Percentiles rank a stretch among this genome's conserved stretches.
Conservation (phyloP, 139 green algal species). For the Yamagishiella unicocca region DNA sequence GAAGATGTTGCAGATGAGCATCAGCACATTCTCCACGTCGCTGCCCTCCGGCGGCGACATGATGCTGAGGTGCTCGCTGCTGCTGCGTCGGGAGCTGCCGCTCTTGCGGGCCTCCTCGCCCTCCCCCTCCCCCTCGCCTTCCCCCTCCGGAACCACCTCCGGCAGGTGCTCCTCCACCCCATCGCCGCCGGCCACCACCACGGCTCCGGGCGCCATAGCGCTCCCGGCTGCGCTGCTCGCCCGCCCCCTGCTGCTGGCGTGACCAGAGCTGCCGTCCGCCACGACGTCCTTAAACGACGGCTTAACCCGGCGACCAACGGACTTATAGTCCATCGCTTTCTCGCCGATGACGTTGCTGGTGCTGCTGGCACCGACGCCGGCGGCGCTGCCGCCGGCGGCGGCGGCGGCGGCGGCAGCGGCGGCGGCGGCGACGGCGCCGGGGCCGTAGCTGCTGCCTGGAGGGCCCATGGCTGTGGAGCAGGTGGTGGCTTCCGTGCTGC, state of each 20-base stretch:
- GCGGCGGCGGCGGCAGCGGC: background rate
- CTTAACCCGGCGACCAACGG: background rate
- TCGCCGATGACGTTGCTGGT: background rate
- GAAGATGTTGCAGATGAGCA: constrained; percentile 52
- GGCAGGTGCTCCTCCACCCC: too few species aligned
- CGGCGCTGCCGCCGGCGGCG: background rate
- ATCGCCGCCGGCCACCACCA: background rate
- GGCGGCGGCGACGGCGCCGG: background rate
- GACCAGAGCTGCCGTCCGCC: background rate
- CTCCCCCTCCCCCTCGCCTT: background rate
- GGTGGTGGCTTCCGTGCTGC: background rate
- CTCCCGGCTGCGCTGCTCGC: background rate
- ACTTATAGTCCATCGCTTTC: background rate
- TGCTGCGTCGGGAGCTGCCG: constrained; percentile 18
- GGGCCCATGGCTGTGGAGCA: too few species aligned
- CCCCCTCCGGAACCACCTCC: constrained; percentile 19
- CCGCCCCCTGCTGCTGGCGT: background rate
- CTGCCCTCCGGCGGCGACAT: constrained; percentile 42
- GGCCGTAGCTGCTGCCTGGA: too few species aligned
- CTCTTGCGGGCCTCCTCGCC: background rate
- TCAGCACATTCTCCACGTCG: constrained; percentile 47
- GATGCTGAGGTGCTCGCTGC: constrained; percentile 33
- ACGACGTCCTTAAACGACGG: background rate
- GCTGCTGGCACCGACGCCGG: background rate
- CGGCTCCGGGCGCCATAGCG: background rate